These are phyloP conservation scores for Elsinoe perseae DNA, from an alignment of 2,329 filamentous ascomycete species.

Conservation along the genomic window DNA sequence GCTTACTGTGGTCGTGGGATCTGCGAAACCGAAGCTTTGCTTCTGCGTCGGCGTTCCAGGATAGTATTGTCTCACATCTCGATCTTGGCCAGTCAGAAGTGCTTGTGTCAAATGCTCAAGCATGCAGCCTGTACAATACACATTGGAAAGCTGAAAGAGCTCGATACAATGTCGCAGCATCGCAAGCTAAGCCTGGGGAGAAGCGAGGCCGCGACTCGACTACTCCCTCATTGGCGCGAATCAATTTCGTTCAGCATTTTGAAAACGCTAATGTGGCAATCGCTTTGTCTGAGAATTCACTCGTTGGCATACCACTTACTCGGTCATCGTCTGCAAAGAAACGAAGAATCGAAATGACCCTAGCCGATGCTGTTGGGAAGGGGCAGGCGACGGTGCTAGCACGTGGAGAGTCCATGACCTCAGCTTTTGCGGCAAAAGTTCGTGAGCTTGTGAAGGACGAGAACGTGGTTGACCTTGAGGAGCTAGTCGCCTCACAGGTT, in stretches of 20 bases:
- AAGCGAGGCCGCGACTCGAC: not conserved
- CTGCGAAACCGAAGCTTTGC: not conserved
- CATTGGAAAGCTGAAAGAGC: slow-evolving; percentile 14
- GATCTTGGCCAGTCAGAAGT: not conserved
- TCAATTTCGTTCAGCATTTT: slow-evolving; percentile 33
- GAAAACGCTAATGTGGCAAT: slow-evolving; percentile 59
- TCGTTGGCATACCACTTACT: slow-evolving; percentile 57
- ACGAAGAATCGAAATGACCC: slow-evolving; percentile 36
- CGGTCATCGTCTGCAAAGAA: slow-evolving; percentile 30
- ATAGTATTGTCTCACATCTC: not conserved
- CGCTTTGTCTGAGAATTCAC: slow-evolving; percentile 53
- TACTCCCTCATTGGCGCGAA: not conserved
- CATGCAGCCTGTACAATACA: slow-evolving; percentile 1
- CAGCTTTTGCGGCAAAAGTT: slow-evolving; percentile 20
- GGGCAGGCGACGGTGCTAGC: slow-evolving; percentile 37
- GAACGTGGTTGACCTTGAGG: slow-evolving; percentile 25
- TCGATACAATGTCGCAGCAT: slow-evolving; percentile 8
- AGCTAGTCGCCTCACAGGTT: slow-evolving; percentile 25
- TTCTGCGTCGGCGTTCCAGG: not conserved
- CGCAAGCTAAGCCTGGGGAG: not conserved
- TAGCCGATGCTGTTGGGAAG: slow-evolving; percentile 67
- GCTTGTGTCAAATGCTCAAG: not conserved
- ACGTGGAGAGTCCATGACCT: slow-evolving; percentile 15
- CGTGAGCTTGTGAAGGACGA: slow-evolving; percentile 21
- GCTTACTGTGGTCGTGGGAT: not conserved